phyloP scores from a whole-genome alignment of 768 basidiomycete genomes.

The Boletus sp. region DNA sequence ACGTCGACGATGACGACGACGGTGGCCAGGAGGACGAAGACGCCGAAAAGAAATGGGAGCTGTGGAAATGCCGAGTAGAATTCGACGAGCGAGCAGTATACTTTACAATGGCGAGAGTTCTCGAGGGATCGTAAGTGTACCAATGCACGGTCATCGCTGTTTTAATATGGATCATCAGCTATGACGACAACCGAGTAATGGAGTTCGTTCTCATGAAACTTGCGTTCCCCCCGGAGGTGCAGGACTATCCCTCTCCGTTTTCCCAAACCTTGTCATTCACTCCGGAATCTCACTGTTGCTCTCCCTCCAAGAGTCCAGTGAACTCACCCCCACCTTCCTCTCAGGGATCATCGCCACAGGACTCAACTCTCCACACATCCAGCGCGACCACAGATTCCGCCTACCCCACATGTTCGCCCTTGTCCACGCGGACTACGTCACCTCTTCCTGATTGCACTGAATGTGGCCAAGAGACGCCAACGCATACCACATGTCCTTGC shows the following conservation, averaged over 20 bases:
- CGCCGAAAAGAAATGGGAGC: slow-evolving; percentile 52
- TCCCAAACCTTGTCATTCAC: slow-evolving; percentile 14
- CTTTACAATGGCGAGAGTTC: slow-evolving; percentile 71
- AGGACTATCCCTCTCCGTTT: slow-evolving; percentile 30
- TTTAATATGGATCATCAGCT: slow-evolving; percentile 33
- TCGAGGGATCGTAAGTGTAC: slow-evolving; percentile 46
- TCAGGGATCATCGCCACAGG: slow-evolving; percentile 27
- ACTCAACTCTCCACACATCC: slow-evolving; percentile 17
- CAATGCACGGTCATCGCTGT: not conserved
- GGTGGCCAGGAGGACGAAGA: slow-evolving; percentile 1
- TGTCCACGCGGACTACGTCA: slow-evolving; percentile 19
- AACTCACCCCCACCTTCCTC: slow-evolving; percentile 31
- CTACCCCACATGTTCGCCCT: slow-evolving; percentile 20
- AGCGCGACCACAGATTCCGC: slow-evolving; percentile 5
- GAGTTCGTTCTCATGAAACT: slow-evolving; percentile 71
- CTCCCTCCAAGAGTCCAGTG: slow-evolving; percentile 26
- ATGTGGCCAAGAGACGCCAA: slow-evolving; percentile 14
- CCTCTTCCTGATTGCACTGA: slow-evolving; percentile 22
- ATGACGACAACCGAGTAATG: slow-evolving; percentile 64
- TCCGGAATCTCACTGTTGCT: slow-evolving; percentile 13
- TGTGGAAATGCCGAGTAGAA: slow-evolving; percentile 79
- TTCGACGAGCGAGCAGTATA: slow-evolving; percentile 70
- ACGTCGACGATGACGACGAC: slow-evolving; percentile 14
- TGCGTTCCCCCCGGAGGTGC: slow-evolving; percentile 51
- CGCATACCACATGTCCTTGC: slow-evolving; percentile 1